A percentile compares a stretch with the other conserved stretches of the same genome.
phyloP scores from a whole-genome alignment of 495 filamentous ascomycete genomes.

The Daldinia caldariorum region DNA sequence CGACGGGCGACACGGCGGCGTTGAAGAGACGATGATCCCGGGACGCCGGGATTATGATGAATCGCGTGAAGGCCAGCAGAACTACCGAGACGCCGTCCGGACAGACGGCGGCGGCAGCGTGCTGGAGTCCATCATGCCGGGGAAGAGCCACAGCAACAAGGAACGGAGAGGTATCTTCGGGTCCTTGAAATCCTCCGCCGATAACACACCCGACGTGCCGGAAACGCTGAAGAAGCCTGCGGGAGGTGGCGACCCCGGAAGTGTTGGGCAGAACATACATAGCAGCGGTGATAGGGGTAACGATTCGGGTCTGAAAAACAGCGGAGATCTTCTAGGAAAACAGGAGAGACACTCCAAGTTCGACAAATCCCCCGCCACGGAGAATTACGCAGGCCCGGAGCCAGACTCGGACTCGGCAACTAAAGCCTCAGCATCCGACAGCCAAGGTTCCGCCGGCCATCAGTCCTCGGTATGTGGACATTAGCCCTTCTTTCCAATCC shows the following conservation, averaged over 20 bases:
- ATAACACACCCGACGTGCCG: conserved; percentile 12
- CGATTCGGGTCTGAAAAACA: conserved; percentile 15
- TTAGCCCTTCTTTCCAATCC: neutral
- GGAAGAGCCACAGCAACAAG: conserved; percentile 9
- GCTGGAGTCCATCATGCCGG: conserved; percentile 28
- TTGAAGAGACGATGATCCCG: conserved; percentile 28
- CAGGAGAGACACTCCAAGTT: conserved; percentile 21
- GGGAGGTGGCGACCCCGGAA: conserved; percentile 14
- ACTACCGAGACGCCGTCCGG: conserved; percentile 8
- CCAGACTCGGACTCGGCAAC: conserved; percentile 4
- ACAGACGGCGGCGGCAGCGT: conserved; percentile 8
- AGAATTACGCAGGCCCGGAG: conserved; percentile 12
- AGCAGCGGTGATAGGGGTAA: neutral
- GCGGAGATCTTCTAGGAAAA: conserved; percentile 4
- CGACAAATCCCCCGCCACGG: conserved; percentile 27
- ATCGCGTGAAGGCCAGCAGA: conserved; percentile 9
- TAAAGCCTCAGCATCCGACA: conserved; percentile 49
- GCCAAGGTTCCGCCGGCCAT: conserved; percentile 50
- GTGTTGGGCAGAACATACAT: conserved; percentile 3
- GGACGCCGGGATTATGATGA: conserved; percentile 35
- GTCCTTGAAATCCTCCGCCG: conserved; percentile 17
- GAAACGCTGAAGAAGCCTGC: conserved; percentile 14
- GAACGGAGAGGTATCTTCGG: conserved; percentile 18
- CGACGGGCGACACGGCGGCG: conserved; percentile 30
- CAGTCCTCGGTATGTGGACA: conserved; percentile 47